Base-by-base conservation (phyloP, 2,329 filamentous ascomycete species). In the Emydomyces testavorans region DNA sequence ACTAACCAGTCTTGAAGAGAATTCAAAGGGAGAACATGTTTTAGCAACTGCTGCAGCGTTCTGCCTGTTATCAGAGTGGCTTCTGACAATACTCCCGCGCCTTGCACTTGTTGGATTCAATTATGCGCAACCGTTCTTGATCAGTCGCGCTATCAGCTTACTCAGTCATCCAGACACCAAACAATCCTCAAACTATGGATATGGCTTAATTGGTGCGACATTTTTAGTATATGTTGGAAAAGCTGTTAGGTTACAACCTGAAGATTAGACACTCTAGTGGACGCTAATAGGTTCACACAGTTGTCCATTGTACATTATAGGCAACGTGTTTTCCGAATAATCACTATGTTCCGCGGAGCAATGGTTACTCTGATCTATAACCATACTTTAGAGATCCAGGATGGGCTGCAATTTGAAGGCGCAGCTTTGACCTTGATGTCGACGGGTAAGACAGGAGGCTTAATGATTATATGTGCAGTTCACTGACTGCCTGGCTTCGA, bases 41-140 rank as follows among this genome's bases (percentile, higher is more conserved):
- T n/a, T n/a, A n/a, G n/a, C n/a, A n/a, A n/a, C n/a, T 36, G 42
- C 42, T 16, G 42, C 42, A 36, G 42, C 42, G 24, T 24, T n/a
- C 7, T 45, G 42, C 42, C 24, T 45, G 15, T 36, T 21, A 13
- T 15, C 18, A 36, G 31, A 36, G 6, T 45, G 42, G 28, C 31
- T 45, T 7, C 6, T 36, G 13, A 45, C 42, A 8, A 13, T 46
- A 21, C n/a, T 52, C 46, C 54, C 60, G 6, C 54, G 60, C 7
- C 37, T 61, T 1, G 53, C 53, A 1, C 23, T 58, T 3, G 28
- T 61, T 21, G 60, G 52, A 5, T 61, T 63, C 37, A 57, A 49
- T 0, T 54, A 60, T 21, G 52, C 53, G 42, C 64, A 59, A 46
- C 57, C 54, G 3, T 53, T 58, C 23, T 57, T 59, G 40, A 57